These are phyloP conservation scores for Elaeagnus macrophylla DNA, from an alignment of 306 rosid species.

Conservation along the genomic window DNA sequence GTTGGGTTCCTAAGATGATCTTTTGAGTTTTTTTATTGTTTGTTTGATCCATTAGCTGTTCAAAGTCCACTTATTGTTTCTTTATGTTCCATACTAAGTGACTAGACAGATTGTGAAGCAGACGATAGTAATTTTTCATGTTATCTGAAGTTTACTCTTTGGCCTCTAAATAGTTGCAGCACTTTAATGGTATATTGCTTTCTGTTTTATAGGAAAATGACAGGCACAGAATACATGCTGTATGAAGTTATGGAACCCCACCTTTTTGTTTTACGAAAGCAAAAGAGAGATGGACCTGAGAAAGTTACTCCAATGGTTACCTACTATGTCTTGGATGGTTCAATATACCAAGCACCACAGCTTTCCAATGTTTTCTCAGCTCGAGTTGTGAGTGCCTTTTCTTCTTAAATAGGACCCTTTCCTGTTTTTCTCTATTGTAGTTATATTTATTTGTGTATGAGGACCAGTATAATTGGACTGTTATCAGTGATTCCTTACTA, in stretches of 20 bases:
- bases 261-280: constrained; percentile 71
- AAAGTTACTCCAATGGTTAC: constrained; percentile 80
- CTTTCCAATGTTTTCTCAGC: constrained; percentile 88
- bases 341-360: constrained; percentile 88
- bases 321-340: constrained; percentile 79
- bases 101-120: neutral
- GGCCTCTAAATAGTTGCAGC: constrained; percentile 8
- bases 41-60: no score
- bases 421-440: neutral
- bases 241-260: constrained; percentile 81
- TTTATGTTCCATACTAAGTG: no score
- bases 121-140: no score
- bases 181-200: constrained; percentile 11
- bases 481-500: neutral
- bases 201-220: constrained; percentile 53
- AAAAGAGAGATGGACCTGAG: constrained; percentile 86
- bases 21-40: no score
- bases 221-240: constrained; percentile 63
- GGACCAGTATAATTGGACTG: neutral
- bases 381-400: constrained; percentile 47
- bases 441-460: neutral
- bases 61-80: no score
- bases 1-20: no score
- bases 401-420: neutral
- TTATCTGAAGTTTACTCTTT: neutral